Conservation (phyloP, 805 yeast species). For the Alloascoidea africana region DNA sequence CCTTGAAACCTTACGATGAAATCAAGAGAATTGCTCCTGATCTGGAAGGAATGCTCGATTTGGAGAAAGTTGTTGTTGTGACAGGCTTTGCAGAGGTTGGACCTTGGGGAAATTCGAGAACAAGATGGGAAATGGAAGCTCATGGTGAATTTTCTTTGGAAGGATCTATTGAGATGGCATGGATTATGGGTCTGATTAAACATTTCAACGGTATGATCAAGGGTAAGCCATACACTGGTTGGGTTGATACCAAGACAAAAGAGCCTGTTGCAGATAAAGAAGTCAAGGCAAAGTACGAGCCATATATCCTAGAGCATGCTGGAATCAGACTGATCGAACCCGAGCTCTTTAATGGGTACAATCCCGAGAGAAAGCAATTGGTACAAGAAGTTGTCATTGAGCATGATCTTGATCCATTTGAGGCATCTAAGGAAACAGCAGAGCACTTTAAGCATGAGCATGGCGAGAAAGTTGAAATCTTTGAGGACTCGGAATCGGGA, state of each 20-base stretch:
- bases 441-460: conserved; percentile 88
- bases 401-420: conserved; percentile 93
- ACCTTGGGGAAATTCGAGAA: conserved; percentile 98
- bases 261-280: conserved; percentile 92
- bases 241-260: conserved; percentile 92
- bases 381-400: conserved; percentile 93
- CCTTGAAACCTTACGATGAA: conserved; percentile 60
- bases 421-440: conserved; percentile 89
- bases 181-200: conserved; percentile 97
- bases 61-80: conserved; percentile 84
- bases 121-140: conserved; percentile 99
- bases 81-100: conserved; percentile 98
- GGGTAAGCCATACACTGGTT: conserved; percentile 87
- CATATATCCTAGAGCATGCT: conserved; percentile 74
- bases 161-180: conserved; percentile 98
- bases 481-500: conserved; percentile 78
- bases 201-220: conserved; percentile 85
- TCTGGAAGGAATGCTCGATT: conserved; percentile 81
- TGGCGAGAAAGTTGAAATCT: conserved; percentile 85
- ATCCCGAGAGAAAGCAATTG: conserved; percentile 85
- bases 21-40: conserved; percentile 49
- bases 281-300: conserved; percentile 83
- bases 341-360: conserved; percentile 84
- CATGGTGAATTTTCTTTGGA: conserved; percentile 88
- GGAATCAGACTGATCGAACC: conserved; percentile 97